Percentiles rank a stretch among this genome's conserved stretches.
phyloP scores from a whole-genome alignment of 1,139 yeast genomes.

The Debaryomyces udenii region DNA sequence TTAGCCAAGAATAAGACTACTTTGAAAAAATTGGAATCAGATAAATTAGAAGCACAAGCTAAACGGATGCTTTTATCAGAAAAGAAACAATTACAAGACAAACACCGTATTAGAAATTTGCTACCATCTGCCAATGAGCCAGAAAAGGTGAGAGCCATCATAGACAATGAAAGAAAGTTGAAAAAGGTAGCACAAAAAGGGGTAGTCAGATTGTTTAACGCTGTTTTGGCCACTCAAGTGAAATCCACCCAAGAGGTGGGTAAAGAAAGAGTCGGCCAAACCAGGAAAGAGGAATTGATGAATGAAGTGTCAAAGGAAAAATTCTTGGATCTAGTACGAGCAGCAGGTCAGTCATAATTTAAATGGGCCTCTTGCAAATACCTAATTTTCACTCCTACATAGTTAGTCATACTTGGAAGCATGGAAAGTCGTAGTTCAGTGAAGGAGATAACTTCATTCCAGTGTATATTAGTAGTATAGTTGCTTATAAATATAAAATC shows the following conservation, averaged over 20 bases:
- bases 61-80: conserved; percentile 70
- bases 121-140: conserved; percentile 63
- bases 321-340: conserved; percentile 84
- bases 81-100: conserved; percentile 67
- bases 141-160: conserved; percentile 52
- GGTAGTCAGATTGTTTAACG: conserved; percentile 89
- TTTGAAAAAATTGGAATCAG: conserved; percentile 74
- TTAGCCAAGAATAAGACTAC: conserved; percentile 75
- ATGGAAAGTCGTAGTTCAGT: no score
- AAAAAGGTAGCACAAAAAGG: conserved; percentile 92
- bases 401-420: background rate
- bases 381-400: background rate
- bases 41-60: conserved; percentile 84
- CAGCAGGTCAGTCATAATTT: conserved; percentile 60
- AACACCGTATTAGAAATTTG: conserved; percentile 66
- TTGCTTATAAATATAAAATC: background rate
- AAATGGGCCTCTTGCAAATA: no score
- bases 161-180: conserved; percentile 72
- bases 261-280: conserved; percentile 41
- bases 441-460: no score
- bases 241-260: conserved; percentile 50
- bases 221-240: conserved; percentile 81
- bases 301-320: conserved; percentile 86
- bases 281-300: conserved; percentile 61
- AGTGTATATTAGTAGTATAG: conserved; percentile 8